A percentile compares a stretch with the other conserved stretches of the same genome.
phyloP scores from a whole-genome alignment of 352 stramenopile genomes.

The Phytopythium chamaehyphon region DNA sequence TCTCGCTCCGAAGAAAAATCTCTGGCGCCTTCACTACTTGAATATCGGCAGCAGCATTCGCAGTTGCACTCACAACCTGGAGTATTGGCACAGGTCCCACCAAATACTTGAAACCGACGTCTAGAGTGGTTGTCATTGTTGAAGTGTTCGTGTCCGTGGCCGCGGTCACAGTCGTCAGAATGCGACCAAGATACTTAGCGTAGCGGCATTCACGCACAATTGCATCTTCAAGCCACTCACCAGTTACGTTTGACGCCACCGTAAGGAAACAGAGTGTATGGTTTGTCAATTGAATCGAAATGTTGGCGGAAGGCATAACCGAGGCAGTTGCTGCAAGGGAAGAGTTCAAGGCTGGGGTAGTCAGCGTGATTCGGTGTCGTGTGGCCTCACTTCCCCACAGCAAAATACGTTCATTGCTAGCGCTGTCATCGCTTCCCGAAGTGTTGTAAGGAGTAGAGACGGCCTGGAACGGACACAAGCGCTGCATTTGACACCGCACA shows the following conservation, averaged over 20 bases:
- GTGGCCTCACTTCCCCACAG: constrained; percentile 41
- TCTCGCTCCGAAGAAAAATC: constrained; percentile 33
- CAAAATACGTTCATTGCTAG: constrained; percentile 26
- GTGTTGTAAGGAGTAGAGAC: constrained; percentile 3
- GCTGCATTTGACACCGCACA: constrained; percentile 48
- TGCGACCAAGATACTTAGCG: constrained; percentile 41
- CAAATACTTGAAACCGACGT: constrained; percentile 43
- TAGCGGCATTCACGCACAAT: constrained; percentile 34
- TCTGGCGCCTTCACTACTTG: constrained; percentile 12
- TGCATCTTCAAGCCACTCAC: constrained; percentile 20
- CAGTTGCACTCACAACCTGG: constrained; percentile 9
- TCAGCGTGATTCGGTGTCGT: constrained; percentile 11
- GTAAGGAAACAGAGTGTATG: constrained; percentile 39
- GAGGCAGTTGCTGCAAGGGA: not conserved
- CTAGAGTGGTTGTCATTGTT: constrained; percentile 6
- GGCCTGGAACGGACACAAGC: constrained; percentile 30
- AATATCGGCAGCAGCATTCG: constrained; percentile 6
- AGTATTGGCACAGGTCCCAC: constrained; percentile 41
- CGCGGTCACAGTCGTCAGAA: constrained; percentile 19
- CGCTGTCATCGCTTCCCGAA: constrained; percentile 12
- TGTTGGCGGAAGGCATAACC: constrained; percentile 11
- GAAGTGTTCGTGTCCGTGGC: constrained; percentile 10
- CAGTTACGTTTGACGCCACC: constrained; percentile 19
- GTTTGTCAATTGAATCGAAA: constrained; percentile 29
- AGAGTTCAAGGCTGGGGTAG: not conserved